Base-by-base conservation (phyloP, 768 basidiomycete species). In the Favolaschia claudopus region DNA sequence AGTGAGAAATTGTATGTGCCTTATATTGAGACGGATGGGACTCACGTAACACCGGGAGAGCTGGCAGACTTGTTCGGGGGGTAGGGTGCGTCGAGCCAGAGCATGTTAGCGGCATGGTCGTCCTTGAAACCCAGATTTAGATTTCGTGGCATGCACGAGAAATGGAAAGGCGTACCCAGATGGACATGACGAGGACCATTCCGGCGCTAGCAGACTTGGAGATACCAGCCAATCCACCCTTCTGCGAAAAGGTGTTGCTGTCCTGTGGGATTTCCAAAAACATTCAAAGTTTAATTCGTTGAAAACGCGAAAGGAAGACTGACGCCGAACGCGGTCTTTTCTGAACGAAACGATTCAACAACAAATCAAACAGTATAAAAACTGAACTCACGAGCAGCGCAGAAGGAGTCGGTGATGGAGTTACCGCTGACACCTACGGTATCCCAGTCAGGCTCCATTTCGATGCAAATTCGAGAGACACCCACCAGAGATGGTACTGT, bases 71-170 rank as follows among this genome's bases (percentile, higher is more conserved):
- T 55, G 60, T 44, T 56, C 31, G 57, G 60, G 25, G 70, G 79
- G 67, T 77, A 77, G 70, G 69, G 72, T 52, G 69, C 64, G 67
- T 78, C 79, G 66, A 79, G 75, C 72, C 79, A 79, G 51, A 79
- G 72, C 79, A 80, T 79, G 60, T 71, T 66, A 29, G 71, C 76
- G 6, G 46, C 46, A 32, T 48, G 46, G 46, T 48, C 46, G 46
- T 48, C 46, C n/a, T n/a, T n/a, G n/a, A n/a, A n/a, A n/a, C n/a
- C n/a, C n/a, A n/a, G n/a, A n/a, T n/a, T n/a, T n/a, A n/a, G n/a
- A n/a, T n/a, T n/a, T n/a, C n/a, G n/a, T n/a, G n/a, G n/a, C n/a
- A n/a, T n/a, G n/a, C n/a, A n/a, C n/a, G n/a, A n/a, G n/a, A n/a
- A n/a, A n/a, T n/a, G n/a, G n/a, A n/a, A n/a, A n/a, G n/a, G n/a